Conservation (phyloP, 768 basidiomycete species). For the Tricholoma terreum region DNA sequence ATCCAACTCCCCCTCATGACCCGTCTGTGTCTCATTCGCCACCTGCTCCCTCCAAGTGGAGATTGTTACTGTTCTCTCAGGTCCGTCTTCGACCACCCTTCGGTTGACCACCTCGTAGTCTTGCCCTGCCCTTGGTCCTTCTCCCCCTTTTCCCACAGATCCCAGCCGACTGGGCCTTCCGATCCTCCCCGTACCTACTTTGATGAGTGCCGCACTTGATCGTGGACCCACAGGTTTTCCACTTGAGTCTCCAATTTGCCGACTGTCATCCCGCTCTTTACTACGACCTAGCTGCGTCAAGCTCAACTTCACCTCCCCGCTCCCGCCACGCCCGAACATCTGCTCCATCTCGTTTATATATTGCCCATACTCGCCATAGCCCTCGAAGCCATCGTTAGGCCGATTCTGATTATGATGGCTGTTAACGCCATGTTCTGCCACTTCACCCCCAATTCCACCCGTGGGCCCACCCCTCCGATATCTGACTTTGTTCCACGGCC, state of each 20-base stretch:
- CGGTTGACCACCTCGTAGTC: constrained; percentile 42
- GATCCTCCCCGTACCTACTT: constrained; percentile 18
- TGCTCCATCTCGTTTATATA: constrained; percentile 31
- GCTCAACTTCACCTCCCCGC: constrained; percentile 21
- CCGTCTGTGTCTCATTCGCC: constrained; percentile 33
- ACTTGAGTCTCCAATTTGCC: constrained; percentile 13
- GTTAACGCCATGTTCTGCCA: background rate
- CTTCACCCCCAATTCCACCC: background rate
- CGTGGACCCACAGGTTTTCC: background rate
- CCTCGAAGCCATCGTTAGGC: constrained; percentile 19
- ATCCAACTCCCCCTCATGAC: constrained; percentile 36
- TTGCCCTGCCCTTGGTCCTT: constrained; percentile 31
- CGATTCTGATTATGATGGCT: constrained; percentile 1
- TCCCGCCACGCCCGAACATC: constrained; percentile 19
- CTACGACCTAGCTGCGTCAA: constrained; percentile 12
- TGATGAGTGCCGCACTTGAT: constrained; percentile 7
- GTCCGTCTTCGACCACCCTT: constrained; percentile 45
- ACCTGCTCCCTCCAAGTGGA: constrained; percentile 57
- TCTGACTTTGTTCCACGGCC: background rate
- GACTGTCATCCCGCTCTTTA: constrained; percentile 7
- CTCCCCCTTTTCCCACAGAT: constrained; percentile 5
- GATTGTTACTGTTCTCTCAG: constrained; percentile 51
- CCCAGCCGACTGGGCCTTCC: constrained; percentile 23
- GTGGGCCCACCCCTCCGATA: constrained; percentile 1
- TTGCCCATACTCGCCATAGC: constrained; percentile 33